phyloP scores from a whole-genome alignment of 305 asterid genomes.

The Plantago rigida region DNA sequence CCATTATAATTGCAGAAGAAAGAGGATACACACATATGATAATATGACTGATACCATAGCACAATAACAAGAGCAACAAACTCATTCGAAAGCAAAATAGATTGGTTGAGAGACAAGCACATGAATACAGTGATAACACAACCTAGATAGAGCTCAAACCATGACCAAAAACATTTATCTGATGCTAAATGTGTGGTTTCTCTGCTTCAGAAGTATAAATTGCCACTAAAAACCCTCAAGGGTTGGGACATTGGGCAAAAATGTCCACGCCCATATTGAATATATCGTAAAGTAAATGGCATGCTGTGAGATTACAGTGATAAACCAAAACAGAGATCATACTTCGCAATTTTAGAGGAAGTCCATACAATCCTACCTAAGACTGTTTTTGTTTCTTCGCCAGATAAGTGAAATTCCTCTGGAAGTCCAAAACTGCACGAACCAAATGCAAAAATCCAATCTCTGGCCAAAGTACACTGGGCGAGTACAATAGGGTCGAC shows the following conservation, averaged over 20 bases:
- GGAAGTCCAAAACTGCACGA: conserved; percentile 58
- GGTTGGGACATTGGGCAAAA: not conserved
- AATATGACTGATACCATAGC: too few species aligned
- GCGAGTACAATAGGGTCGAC: conserved; percentile 45
- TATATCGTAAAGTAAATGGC: not conserved
- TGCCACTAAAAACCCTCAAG: not conserved
- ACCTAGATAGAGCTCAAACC: not conserved
- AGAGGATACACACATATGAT: too few species aligned
- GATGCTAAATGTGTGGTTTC: not conserved
- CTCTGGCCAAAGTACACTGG: conserved; percentile 66
- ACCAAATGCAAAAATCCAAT: conserved; percentile 56
- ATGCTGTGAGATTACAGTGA: not conserved
- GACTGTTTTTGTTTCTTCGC: conserved; percentile 42
- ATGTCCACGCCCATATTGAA: not conserved
- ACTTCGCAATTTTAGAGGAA: not conserved
- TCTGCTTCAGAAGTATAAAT: not conserved
- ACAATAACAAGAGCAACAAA: too few species aligned
- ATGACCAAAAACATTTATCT: not conserved
- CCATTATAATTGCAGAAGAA: too few species aligned
- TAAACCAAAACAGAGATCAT: not conserved
- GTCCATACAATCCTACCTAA: not conserved
- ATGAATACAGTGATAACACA: too few species aligned
- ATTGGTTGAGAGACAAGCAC: too few species aligned
- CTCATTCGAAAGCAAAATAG: too few species aligned
- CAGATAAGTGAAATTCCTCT: conserved; percentile 35